Percentiles rank a stretch among this genome's conserved stretches.
Conservation (phyloP, 495 filamentous ascomycete species). For the Aspergillus avenaceus region DNA sequence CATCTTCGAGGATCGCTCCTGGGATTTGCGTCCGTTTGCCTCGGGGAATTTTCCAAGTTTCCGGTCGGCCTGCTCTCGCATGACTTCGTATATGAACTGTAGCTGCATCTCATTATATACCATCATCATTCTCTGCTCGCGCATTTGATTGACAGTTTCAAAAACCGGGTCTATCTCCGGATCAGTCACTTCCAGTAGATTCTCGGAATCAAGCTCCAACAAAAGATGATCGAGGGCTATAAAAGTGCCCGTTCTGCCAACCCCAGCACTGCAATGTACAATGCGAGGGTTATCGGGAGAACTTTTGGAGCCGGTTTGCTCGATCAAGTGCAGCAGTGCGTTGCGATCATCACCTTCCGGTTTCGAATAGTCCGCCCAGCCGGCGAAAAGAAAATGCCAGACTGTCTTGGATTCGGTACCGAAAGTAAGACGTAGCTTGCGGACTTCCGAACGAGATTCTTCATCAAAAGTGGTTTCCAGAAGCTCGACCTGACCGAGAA, state of each 20-base stretch:
- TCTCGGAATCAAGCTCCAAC: conserved; percentile 72
- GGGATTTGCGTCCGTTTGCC: conserved; percentile 18
- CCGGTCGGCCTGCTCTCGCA: conserved; percentile 65
- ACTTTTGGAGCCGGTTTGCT: conserved; percentile 68
- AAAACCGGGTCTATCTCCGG: conserved; percentile 58
- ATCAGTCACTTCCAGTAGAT: conserved; percentile 46
- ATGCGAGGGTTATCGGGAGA: conserved; percentile 71
- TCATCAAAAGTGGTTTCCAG: conserved; percentile 41
- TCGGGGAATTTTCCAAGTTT: conserved; percentile 39
- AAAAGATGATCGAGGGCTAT: conserved; percentile 90
- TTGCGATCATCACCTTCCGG: conserved; percentile 75
- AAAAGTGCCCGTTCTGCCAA: conserved; percentile 92
- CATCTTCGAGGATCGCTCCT: conserved; percentile 39
- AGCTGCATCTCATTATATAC: conserved; percentile 88
- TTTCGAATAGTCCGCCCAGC: conserved; percentile 91
- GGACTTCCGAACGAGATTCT: conserved; percentile 50
- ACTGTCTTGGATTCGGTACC: conserved; percentile 64
- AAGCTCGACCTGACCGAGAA: conserved; percentile 44
- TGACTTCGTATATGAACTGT: conserved; percentile 82
- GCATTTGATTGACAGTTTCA: conserved; percentile 72
- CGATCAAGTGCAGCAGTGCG: conserved; percentile 75
- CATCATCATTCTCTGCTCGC: conserved; percentile 93
- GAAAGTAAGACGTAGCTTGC: conserved; percentile 51
- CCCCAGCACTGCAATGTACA: conserved; percentile 91
- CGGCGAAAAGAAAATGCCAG: conserved; percentile 87